Evolutionary conservation across 2,329 filamentous ascomycete species (phyloP), one percentile per base, ranked within the genome.

Genomic region (Ascochyta clinopodiicola): DNA sequence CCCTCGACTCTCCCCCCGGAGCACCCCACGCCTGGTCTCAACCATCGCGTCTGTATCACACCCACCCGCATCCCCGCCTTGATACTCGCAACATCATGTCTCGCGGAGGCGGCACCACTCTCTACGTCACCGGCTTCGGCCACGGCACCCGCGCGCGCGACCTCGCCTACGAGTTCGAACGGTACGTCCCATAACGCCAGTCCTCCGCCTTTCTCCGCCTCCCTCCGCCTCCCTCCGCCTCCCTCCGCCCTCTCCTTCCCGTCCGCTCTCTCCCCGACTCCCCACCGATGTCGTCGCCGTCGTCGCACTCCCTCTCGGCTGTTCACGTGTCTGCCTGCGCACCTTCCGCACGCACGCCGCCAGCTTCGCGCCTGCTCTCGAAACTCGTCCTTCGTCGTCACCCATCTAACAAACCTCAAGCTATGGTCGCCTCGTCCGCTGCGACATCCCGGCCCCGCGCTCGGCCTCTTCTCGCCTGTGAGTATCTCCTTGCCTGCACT

Each of bases 131-230:
- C 75, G 95, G 95, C 86, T 99, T 99, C 81, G 96, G 94, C 86
- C 92, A 96, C 81, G 92, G 94, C 79, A 97, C 94, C 79, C 92
- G 95, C 84, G 92, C 95, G 79, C 92, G 95, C 87, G 93, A 99
- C 85, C 91, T 98, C 79, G 92, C 94, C 84, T 97, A 96, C 90
- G 94, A 98, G 86, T 98, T 98, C 90, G 94, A 98, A 93, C 92
- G 94, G 92, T 97, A 96, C 87, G 93, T 96, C 85, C 84, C 79
- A 82, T 80, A 81, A 59, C 74, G 73, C 70, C 70, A 74, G 27
- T 10, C 9, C 27, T 12, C 27, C 8, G 8, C 27, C 8, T 10
- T 12, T 12, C 9, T 29, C 27, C 27, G 27, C 27, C 27, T 10
- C 12, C 27, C 8, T 8, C 25, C 25, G 25, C 25, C 5, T 73